Base-by-base conservation (phyloP, 2,329 filamentous ascomycete species). In the Neonectria coccinea region DNA sequence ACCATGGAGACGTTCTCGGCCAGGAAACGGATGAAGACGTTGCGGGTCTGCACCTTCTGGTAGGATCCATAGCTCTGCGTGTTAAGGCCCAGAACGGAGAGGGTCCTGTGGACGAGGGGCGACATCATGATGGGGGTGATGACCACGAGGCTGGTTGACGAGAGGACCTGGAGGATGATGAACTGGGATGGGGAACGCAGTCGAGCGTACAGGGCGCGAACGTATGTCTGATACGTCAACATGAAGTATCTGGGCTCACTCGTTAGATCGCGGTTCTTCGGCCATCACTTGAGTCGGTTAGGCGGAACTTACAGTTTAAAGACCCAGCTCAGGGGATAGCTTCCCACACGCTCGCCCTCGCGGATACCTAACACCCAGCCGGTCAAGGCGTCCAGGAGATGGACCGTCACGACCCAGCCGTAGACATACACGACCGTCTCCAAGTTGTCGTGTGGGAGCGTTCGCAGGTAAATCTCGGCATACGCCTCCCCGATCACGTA, bases 371-470 rank as follows among this genome's bases (percentile, higher is more conserved):
- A 77, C 52, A 91, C 89, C 87, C 88, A 91, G 2, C 88, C 89
- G 0, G 88, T 90, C 62, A 90, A 78, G 2, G 84, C 85, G 72
- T 91, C 89, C 8, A 91, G 80, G 25, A 91, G 77, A 65, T 91
- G 86, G 9, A 91, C 88, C 1, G 88, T 91, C 31, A 85, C 81
- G 10, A 91, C 87, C 89, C 89, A 91, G 54, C 88, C 89, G 75
- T 91, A 91, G 53, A 91, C 89, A 72, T 91, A 91, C 11, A 90
- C 82, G 56, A 91, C 86, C 0, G 89, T 91, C 75, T 91, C 88
- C 67, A 89, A 81, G 64, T 85, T 91, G 77, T 86, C 85, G 73
- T 91, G 89, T 5, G 89, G 89, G 61, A 91, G 78, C 1, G 89
- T 91, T 42, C 88, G 83, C 41, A 91, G 81, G 69, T 91, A 91